Conservation (phyloP, 2,329 filamentous ascomycete genomes). For the Venturia effusa region DNA sequence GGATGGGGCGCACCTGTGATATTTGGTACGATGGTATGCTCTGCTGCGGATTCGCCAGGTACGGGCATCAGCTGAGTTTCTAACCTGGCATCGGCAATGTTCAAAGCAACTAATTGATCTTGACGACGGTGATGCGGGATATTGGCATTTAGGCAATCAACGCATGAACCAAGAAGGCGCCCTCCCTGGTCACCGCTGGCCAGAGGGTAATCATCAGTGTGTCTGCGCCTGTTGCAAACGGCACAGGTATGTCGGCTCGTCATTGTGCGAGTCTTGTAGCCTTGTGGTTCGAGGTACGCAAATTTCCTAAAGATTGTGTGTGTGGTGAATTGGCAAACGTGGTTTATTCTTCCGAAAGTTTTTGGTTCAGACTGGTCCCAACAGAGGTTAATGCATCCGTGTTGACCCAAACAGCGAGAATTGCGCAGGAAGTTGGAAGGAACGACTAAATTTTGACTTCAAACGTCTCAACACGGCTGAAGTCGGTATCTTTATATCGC, state of each 20-base stretch:
- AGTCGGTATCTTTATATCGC: neutral
- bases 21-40: neutral
- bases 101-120: neutral
- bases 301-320: neutral
- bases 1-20: neutral
- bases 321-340: neutral
- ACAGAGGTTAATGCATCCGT: neutral
- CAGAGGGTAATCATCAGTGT: neutral
- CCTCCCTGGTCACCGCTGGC: neutral
- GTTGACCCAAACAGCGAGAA: neutral
- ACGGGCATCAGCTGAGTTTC: neutral
- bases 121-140: neutral
- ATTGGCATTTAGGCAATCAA: neutral
- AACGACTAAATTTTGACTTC: neutral
- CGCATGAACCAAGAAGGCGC: neutral
- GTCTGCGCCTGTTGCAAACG: slow-evolving; percentile 7
- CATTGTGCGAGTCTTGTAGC: neutral
- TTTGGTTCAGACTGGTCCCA: neutral
- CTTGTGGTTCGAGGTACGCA: neutral
- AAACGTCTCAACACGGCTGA: neutral
- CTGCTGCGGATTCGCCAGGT: neutral
- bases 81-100: neutral
- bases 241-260: slow-evolving; percentile 3
- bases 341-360: neutral
- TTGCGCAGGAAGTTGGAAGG: neutral